phyloP scores from a whole-genome alignment of 208 protist species.

The Balamuthia mandrillaris region DNA sequence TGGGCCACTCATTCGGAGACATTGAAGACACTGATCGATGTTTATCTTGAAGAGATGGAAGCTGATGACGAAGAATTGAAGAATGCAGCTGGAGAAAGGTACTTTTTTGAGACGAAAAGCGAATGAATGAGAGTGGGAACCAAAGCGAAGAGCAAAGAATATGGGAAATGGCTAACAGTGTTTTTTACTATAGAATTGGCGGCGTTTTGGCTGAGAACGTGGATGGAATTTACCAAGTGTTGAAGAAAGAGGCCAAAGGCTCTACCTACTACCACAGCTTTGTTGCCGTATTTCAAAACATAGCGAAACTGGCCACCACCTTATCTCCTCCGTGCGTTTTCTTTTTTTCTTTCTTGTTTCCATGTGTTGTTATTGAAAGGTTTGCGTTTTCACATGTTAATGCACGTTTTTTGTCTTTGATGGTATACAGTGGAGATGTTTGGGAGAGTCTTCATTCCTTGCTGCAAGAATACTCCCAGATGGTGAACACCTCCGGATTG shows the following conservation, averaged over 20 bases:
- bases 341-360: background rate
- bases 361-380: background rate
- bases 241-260: background rate
- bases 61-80: background rate
- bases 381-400: background rate
- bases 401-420: background rate
- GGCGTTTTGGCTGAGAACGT: background rate
- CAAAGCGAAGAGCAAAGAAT: background rate
- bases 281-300: background rate
- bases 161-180: background rate
- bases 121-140: background rate
- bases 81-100: background rate
- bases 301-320: background rate
- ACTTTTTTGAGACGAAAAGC: background rate
- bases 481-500: background rate
- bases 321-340: background rate
- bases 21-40: background rate
- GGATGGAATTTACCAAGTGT: background rate
- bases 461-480: background rate
- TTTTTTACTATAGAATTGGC: background rate
- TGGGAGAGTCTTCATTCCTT: background rate
- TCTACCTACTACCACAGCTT: background rate
- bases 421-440: background rate
- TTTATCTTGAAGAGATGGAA: slow-evolving; percentile 2
- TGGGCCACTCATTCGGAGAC: background rate